A percentile compares a stretch with the other conserved stretches of the same genome.
Conservation (phyloP, 2,329 filamentous ascomycete genomes). For the Nemania sp. region DNA sequence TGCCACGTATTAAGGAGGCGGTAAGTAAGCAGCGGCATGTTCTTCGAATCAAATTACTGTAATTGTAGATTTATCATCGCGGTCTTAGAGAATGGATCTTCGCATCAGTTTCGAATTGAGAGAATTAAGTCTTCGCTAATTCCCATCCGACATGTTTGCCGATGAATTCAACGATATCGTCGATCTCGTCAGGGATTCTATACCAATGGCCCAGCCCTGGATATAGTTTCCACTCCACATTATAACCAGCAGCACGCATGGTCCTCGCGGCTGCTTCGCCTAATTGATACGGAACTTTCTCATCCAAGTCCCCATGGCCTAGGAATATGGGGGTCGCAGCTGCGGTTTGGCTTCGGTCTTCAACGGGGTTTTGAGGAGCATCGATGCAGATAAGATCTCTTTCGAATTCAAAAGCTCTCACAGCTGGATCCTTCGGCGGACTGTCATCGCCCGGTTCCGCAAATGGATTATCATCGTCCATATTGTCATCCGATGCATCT, state of each 20-base stretch:
- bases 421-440: slow-evolving; percentile 10
- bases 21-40: too few relatives aligned
- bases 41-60: too few relatives aligned
- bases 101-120: background rate
- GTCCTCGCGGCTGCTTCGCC: slow-evolving; percentile 39
- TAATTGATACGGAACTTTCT: slow-evolving; percentile 40
- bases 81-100: too few relatives aligned
- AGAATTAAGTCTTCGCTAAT: background rate
- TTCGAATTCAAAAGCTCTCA: slow-evolving; percentile 37
- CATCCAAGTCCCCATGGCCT: slow-evolving; percentile 47
- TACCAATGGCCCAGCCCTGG: slow-evolving; percentile 50
- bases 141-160: slow-evolving; percentile 1
- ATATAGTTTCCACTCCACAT: slow-evolving; percentile 47
- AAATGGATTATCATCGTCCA: slow-evolving; percentile 18
- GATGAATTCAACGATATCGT: slow-evolving; percentile 48
- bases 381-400: slow-evolving; percentile 40
- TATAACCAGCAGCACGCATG: slow-evolving; percentile 39
- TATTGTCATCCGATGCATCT: slow-evolving; percentile 15
- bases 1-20: slow-evolving; percentile 65
- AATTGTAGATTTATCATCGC: too few relatives aligned
- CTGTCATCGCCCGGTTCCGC: slow-evolving; percentile 16
- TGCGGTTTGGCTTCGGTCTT: slow-evolving; percentile 13
- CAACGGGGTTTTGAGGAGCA: background rate
- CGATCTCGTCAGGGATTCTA: slow-evolving; percentile 51
- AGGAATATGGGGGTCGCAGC: slow-evolving; percentile 46